A percentile compares a stretch with the other conserved stretches of the same genome.
Conservation (phyloP, 2,329 filamentous ascomycete genomes). For the Metarhizium anisopliae region DNA sequence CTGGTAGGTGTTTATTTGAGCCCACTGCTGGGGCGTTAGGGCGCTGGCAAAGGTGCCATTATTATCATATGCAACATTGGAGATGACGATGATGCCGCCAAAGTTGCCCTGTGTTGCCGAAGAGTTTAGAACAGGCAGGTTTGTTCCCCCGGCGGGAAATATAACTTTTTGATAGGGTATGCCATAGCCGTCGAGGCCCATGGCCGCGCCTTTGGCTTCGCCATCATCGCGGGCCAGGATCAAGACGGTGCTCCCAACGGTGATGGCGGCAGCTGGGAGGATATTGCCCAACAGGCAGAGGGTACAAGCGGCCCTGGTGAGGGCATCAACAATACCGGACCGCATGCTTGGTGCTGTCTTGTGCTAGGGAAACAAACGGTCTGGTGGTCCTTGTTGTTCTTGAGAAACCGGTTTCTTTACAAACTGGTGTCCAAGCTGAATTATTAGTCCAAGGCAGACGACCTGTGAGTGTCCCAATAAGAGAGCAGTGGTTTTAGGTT, state of each 20-base stretch:
- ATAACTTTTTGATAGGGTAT: conserved; percentile 47
- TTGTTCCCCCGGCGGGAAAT: conserved; percentile 42
- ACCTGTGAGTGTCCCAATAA: too few species aligned
- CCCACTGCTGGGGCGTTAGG: conserved; percentile 47
- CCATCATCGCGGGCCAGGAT: conserved; percentile 44
- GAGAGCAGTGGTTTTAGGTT: too few species aligned
- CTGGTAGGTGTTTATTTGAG: conserved; percentile 48
- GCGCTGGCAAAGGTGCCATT: conserved; percentile 38
- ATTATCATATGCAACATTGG: conserved; percentile 47
- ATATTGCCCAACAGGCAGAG: background rate
- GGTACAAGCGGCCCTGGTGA: background rate
- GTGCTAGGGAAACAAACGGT: too few species aligned
- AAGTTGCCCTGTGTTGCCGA: conserved; percentile 43
- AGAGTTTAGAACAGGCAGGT: conserved; percentile 43
- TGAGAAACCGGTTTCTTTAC: too few species aligned
- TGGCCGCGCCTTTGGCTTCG: conserved; percentile 37
- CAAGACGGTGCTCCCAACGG: conserved; percentile 39
- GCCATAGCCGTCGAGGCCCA: conserved; percentile 50
- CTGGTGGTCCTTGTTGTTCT: too few species aligned
- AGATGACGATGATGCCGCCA: conserved; percentile 47
- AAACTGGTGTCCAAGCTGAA: too few species aligned
- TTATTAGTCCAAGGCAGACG: too few species aligned
- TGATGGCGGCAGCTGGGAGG: conserved; percentile 6
- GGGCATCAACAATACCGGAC: background rate
- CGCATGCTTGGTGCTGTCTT: background rate